These are phyloP conservation scores for Penicillium frequentans DNA, from an alignment of 2,329 filamentous ascomycete genomes.

Conservation along the genomic window DNA sequence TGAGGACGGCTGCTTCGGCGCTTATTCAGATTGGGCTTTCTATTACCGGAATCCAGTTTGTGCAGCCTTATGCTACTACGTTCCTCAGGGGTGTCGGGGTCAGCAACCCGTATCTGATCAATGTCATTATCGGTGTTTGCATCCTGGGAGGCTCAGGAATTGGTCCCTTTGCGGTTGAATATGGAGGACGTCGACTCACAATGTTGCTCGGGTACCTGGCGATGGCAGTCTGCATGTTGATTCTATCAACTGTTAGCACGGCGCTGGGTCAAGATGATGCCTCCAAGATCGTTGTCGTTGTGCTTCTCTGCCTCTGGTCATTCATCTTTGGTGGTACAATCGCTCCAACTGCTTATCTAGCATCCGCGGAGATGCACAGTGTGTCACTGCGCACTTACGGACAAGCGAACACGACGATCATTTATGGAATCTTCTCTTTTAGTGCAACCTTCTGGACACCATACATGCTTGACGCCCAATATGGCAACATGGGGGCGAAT, in stretches of 20 bases:
- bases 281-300: constrained; percentile 24
- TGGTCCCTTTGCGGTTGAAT: constrained; percentile 22
- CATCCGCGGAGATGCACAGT: constrained; percentile 29
- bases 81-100: constrained; percentile 25
- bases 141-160: constrained; percentile 19
- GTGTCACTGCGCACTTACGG: constrained; percentile 28
- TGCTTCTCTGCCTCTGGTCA: constrained; percentile 27
- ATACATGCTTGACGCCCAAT: constrained; percentile 24
- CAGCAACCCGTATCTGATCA: constrained; percentile 23
- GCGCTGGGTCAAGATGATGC: constrained; percentile 14
- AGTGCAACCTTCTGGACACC: constrained; percentile 25
- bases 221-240: constrained; percentile 26
- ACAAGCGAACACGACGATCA: constrained; percentile 23
- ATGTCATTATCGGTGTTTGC: constrained; percentile 20
- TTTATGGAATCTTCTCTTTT: constrained; percentile 27
- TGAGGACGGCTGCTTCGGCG: constrained; percentile 22
- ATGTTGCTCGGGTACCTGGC: constrained; percentile 21
- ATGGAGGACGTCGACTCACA: constrained; percentile 23
- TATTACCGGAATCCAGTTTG: constrained; percentile 27
- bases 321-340: constrained; percentile 28
- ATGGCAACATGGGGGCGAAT: constrained; percentile 29
- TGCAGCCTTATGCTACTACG: constrained; percentile 16
- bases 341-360: constrained; percentile 22
- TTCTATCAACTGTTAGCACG: constrained; percentile 20
- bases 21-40: constrained; percentile 28